Conservation (phyloP, 1,139 yeast genomes). For the Geotrichum aggregatum region DNA sequence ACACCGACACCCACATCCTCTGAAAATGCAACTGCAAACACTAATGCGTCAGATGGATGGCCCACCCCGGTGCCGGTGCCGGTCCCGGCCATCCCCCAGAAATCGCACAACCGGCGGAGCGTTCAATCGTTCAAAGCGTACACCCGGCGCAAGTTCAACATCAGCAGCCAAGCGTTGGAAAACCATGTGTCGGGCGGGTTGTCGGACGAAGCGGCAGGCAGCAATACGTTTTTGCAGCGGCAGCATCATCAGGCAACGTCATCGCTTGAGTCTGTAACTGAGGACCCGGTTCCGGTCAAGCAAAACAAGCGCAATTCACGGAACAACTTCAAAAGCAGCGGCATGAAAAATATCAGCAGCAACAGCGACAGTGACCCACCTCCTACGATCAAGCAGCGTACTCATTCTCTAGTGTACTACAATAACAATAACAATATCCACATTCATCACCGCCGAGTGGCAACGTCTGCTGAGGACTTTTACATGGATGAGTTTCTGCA, state of each 20-base stretch:
- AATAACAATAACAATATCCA: slow-evolving; percentile 2
- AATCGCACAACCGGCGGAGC: slow-evolving; percentile 3
- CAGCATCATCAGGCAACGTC: no score
- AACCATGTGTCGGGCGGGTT: background rate
- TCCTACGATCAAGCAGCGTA: slow-evolving; percentile 1
- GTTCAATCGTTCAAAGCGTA: slow-evolving; percentile 10
- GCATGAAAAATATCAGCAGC: no score
- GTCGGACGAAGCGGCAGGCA: background rate
- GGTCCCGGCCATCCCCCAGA: slow-evolving; percentile 8
- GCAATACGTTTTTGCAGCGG: no score
- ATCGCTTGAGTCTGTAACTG: no score
- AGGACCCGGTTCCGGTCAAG: no score
- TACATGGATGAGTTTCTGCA: slow-evolving; percentile 6
- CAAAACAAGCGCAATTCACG: no score
- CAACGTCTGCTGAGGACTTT: slow-evolving; percentile 1
- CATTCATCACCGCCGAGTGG: background rate
- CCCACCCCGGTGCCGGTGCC: background rate
- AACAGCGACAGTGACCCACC: no score
- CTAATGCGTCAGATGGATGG: no score
- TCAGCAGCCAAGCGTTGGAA: slow-evolving; percentile 7
- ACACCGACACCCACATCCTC: background rate
- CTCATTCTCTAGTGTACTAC: slow-evolving; percentile 9
- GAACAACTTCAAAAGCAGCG: no score
- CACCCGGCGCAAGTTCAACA: slow-evolving; percentile 11
- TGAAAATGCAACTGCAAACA: no score